These are phyloP conservation scores for Phytophthora foliorum DNA, from an alignment of 352 stramenopile species.

Conservation along the genomic window DNA sequence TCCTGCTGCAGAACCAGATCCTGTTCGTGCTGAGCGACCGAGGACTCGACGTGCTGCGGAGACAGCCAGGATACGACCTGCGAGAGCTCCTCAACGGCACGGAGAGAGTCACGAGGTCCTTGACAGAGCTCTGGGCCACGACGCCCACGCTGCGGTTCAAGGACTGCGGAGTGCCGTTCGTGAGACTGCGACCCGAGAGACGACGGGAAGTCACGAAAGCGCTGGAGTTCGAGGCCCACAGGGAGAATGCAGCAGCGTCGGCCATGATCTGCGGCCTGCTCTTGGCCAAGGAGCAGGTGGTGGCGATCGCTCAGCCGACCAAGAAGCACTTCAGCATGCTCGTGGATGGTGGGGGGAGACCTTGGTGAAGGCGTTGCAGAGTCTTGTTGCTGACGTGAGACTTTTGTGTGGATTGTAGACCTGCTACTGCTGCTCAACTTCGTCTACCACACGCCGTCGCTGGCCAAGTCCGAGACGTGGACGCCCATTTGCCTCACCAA, in stretches of 20 bases:
- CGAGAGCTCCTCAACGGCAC: constrained; percentile 76
- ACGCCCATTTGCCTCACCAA: constrained; percentile 72
- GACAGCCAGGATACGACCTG: constrained; percentile 74
- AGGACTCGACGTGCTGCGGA: constrained; percentile 67
- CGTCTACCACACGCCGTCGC: constrained; percentile 74
- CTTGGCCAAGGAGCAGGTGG: constrained; percentile 55
- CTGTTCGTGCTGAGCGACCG: constrained; percentile 69
- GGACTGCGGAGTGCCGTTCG: constrained; percentile 59
- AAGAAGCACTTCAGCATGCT: constrained; percentile 75
- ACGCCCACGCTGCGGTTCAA: constrained; percentile 49
- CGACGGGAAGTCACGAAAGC: constrained; percentile 56
- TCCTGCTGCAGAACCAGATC: constrained; percentile 65
- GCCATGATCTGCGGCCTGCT: constrained; percentile 74
- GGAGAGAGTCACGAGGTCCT: constrained; percentile 53
- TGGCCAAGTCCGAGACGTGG: constrained; percentile 75
- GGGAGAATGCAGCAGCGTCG: constrained; percentile 25
- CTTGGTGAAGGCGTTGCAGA: background rate
- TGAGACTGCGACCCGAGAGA: constrained; percentile 52
- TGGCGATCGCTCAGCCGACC: constrained; percentile 65
- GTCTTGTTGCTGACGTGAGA: background rate
- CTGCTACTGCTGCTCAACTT: constrained; percentile 76
- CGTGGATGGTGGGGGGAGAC: constrained; percentile 54
- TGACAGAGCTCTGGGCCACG: constrained; percentile 56
- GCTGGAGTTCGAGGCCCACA: constrained; percentile 52
- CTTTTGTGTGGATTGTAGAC: constrained; percentile 45